A percentile compares a stretch with the other conserved stretches of the same genome.
These are phyloP conservation scores for Plasmopara halstedii DNA, from an alignment of 352 stramenopile genomes.

Conservation along the genomic window DNA sequence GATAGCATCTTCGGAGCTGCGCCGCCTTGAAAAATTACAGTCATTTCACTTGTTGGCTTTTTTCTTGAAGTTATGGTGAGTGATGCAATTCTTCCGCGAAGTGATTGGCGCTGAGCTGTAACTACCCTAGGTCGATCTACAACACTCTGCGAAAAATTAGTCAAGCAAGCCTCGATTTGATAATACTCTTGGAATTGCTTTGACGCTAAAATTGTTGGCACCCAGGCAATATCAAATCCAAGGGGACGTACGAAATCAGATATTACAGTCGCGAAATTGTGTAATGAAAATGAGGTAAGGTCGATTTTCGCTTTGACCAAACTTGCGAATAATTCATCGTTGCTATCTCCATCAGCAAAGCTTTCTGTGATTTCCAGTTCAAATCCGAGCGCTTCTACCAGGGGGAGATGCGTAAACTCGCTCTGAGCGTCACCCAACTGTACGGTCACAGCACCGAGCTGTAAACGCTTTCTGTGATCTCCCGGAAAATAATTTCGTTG, in stretches of 20 bases:
- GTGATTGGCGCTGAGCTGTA: slow-evolving; percentile 20
- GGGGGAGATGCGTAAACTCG: neutral
- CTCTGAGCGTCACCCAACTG: slow-evolving; percentile 3
- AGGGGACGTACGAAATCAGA: slow-evolving; percentile 9
- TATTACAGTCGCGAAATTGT: slow-evolving; percentile 5
- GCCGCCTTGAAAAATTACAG: slow-evolving; percentile 26
- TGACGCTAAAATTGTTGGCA: neutral
- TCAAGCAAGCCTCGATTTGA: slow-evolving; percentile 23
- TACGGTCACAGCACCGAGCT: slow-evolving; percentile 12
- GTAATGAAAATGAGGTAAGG: slow-evolving; percentile 3
- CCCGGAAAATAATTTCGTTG: slow-evolving; percentile 4
- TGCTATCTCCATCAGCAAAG: slow-evolving; percentile 13
- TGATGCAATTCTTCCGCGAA: slow-evolving; percentile 23
- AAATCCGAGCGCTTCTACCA: slow-evolving; percentile 20
- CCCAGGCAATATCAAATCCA: slow-evolving; percentile 19
- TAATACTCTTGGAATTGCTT: slow-evolving; percentile 10
- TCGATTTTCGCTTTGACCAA: slow-evolving; percentile 18
- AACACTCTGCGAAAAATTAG: slow-evolving; percentile 14
- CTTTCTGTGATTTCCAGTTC: slow-evolving; percentile 17
- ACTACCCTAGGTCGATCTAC: slow-evolving; percentile 11
- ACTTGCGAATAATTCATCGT: slow-evolving; percentile 9
- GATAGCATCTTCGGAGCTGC: slow-evolving; percentile 8
- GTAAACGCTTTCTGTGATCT: slow-evolving; percentile 5
- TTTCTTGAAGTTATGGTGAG: slow-evolving; percentile 17
- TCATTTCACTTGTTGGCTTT: slow-evolving; percentile 1